phyloP scores from a whole-genome alignment of 1,139 yeast species.

The Blastobotrys serpentis region DNA sequence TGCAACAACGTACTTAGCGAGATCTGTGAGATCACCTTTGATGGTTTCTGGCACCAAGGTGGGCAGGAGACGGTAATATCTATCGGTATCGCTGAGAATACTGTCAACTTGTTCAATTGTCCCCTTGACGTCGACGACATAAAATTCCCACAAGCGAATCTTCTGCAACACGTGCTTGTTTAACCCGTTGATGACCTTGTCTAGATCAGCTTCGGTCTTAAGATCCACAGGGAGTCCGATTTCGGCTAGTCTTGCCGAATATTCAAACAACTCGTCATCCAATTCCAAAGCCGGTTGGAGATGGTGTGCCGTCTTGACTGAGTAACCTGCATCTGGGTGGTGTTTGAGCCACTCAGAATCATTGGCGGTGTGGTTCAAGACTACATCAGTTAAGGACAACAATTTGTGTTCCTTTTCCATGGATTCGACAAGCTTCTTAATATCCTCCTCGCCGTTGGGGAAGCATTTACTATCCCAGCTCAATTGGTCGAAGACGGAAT shows the following conservation, averaged over 20 bases:
- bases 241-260: slow-evolving; percentile 53
- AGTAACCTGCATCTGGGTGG: slow-evolving; percentile 91
- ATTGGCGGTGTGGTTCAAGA: slow-evolving; percentile 91
- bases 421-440: slow-evolving; percentile 46
- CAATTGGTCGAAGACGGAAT: slow-evolving; percentile 85
- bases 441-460: slow-evolving; percentile 47
- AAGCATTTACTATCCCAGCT: slow-evolving; percentile 69
- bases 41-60: slow-evolving; percentile 47
- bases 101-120: slow-evolving; percentile 38
- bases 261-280: slow-evolving; percentile 64
- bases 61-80: slow-evolving; percentile 30
- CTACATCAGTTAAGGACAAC: slow-evolving; percentile 84
- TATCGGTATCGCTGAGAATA: slow-evolving; percentile 30
- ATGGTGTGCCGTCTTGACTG: slow-evolving; percentile 85
- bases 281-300: slow-evolving; percentile 79
- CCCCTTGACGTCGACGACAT: slow-evolving; percentile 56
- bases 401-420: slow-evolving; percentile 59
- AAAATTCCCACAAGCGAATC: slow-evolving; percentile 82
- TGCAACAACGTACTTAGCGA: slow-evolving; percentile 54
- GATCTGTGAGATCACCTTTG: slow-evolving; percentile 40
- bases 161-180: slow-evolving; percentile 63
- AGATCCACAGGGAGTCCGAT: slow-evolving; percentile 63
- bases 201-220: slow-evolving; percentile 52
- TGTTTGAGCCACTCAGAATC: slow-evolving; percentile 82
- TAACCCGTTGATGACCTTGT: slow-evolving; percentile 62